Evolutionary conservation across 768 basidiomycete genomes (phyloP), one percentile per base, ranked within the genome.

Genomic region (Termitomyces sp.): DNA sequence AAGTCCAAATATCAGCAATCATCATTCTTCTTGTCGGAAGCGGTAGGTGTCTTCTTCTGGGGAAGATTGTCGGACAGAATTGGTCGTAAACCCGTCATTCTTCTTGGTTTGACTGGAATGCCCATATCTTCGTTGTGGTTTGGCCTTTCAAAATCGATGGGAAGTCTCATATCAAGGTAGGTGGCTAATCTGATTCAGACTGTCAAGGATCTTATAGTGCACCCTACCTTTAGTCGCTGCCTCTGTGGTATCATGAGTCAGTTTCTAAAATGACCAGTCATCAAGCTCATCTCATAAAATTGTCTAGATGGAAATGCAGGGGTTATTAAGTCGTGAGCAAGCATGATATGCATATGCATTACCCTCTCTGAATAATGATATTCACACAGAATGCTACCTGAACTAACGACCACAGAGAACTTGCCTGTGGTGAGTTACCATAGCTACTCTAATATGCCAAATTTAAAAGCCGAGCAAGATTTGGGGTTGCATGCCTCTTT

Each of bases 61-160:
- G 84, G 86, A 65, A 79, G 85, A 17, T 51, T 85, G 14, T 90
- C 88, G 9, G 89, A 91, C 60, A 72, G 75, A 47, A 68, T 91
- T 48, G 89, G 90, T 23, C 83, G 90, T 41, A 89, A 86, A 62
- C 89, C 89, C 0, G 82, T 91, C 27, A 82, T 91, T 58, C 72
- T 91, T 45, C 74, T 66, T 1, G 88, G 90, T 1, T 68, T 91
- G 3, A 67, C 79, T 28, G 89, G 88, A 9, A 66, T 90, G 19
- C 80, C 83, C 0, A 34, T 80, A 2, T 88, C 86, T 0, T 89
- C 89, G 83, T 83, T 81, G 52, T 83, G 80, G 65, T 90, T 91
- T 59, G 89, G 89, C 21, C 67, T 91, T 7, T 88, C 87, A 0
- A 83, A 67, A 55, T 83, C 85, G 0, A 88, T 87, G 59, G 81